Base-by-base conservation (phyloP, 2,329 filamentous ascomycete species). In the Alternaria incomplexa region DNA sequence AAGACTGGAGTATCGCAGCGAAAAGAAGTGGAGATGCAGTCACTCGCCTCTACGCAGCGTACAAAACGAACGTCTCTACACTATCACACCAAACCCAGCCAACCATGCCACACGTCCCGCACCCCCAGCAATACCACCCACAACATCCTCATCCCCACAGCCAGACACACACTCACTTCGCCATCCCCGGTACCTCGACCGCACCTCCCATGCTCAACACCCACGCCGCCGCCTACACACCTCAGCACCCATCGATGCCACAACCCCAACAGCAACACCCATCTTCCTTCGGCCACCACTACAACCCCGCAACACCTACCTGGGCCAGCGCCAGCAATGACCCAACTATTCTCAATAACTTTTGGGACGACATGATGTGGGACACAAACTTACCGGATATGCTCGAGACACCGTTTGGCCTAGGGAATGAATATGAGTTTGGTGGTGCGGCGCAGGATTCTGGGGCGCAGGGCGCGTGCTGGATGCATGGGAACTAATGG, bases 301-400 rank as follows among this genome's bases (percentile, higher is more conserved):
- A 75, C 62, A 74, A 74, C 45, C 72, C 74, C 13, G 69, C 73
- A 26, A 72, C 76, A 12, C 67, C 63, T 4, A 71, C 66, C 1
- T 70, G 77, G 65, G 65, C 71, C 6, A 74, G 70, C 28, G 61
- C 72, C 9, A 46, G 56, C 13, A 68, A 66, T 26, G 76, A 77
- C 43, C 70, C 77, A 1, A 71, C 66, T 7, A 68, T 74, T 5
- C 69, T 80, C 60, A 77, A 76, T 44, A 72, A 74, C 46, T 80
- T 80, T 61, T 81, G 79, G 79, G 78, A 80, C 58, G 77, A 80
- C 52, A 80, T 81, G 78, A 79, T 81, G 76, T 81, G 79, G 79
- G 79, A 81, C 50, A 79, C 77, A 1, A 77, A 75, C 46, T 56
- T 80, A 20, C 77, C 77, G 5, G 78, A 81, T 57, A 76, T 80